These are phyloP conservation scores for Tuber borchii DNA, from an alignment of 495 filamentous ascomycete species.

Conservation along the genomic window DNA sequence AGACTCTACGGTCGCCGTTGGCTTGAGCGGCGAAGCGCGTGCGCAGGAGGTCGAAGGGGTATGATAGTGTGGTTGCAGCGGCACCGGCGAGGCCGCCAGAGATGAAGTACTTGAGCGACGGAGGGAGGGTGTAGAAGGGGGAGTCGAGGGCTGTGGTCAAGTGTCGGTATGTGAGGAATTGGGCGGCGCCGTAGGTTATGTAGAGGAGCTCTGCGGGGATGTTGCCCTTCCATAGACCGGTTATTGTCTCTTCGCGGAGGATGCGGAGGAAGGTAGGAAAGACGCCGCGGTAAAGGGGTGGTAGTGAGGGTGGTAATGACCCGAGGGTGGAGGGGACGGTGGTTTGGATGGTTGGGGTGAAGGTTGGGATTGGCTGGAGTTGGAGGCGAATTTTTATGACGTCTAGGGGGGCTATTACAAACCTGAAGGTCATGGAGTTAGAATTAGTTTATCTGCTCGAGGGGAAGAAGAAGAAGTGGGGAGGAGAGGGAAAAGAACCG, in stretches of 20 bases:
- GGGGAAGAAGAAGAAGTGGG: conserved; percentile 3
- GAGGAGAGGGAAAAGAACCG: conserved; percentile 45
- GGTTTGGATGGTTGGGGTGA: conserved; percentile 6
- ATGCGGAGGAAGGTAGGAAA: conserved; percentile 70
- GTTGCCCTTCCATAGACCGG: conserved; percentile 95
- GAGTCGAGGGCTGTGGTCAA: conserved; percentile 48
- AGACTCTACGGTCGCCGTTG: conserved; percentile 53
- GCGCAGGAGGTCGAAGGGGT: conserved; percentile 86
- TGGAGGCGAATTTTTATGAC: conserved; percentile 74
- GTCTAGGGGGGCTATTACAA: conserved; percentile 69
- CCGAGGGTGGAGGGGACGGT: conserved; percentile 33
- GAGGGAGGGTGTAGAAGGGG: conserved; percentile 50
- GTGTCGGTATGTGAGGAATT: conserved; percentile 85
- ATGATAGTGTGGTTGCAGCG: conserved; percentile 72
- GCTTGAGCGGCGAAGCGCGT: conserved; percentile 96
- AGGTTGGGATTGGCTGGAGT: conserved; percentile 47
- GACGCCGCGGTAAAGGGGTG: conserved; percentile 73
- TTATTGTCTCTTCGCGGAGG: conserved; percentile 68
- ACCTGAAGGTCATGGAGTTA: conserved; percentile 66
- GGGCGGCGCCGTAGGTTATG: conserved; percentile 74
- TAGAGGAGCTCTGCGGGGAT: conserved; percentile 91
- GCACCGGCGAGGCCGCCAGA: conserved; percentile 75
- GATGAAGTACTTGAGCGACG: conserved; percentile 63
- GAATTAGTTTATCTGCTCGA: conserved; percentile 51
- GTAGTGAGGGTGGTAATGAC: conserved; percentile 46